Evolutionary conservation across 1,139 yeast genomes (phyloP).

Genomic region (Ogataea hybrid): DNA sequence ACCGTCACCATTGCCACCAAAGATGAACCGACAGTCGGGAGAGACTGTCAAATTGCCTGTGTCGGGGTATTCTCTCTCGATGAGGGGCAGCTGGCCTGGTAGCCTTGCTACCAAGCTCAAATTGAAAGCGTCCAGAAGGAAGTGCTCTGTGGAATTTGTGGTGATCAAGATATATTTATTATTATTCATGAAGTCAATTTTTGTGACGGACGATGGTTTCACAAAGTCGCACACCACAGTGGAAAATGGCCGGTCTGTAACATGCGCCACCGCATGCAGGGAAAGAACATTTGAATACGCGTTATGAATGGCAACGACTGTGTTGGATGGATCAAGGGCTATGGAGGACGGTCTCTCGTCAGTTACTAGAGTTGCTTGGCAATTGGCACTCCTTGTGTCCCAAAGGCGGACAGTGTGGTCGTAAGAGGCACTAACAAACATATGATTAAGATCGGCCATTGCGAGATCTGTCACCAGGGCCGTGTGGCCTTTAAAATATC

Average conservation of each 20-base stretch:
- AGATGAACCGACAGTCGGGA: constrained; percentile 76
- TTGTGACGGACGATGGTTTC: constrained; percentile 51
- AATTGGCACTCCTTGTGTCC: constrained; percentile 69
- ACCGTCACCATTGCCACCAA: constrained; percentile 63
- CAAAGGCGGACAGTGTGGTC: constrained; percentile 85
- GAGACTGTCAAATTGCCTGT: constrained; percentile 44
- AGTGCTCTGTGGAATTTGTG: constrained; percentile 19
- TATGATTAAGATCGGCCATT: constrained; percentile 70
- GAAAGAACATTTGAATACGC: constrained; percentile 46
- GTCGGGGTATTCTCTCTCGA: constrained; percentile 17
- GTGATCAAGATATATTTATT: constrained; percentile 72
- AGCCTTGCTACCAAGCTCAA: constrained; percentile 20
- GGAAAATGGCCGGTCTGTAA: constrained; percentile 39
- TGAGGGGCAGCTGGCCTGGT: constrained; percentile 17
- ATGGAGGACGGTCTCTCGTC: constrained; percentile 42
- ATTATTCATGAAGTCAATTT: constrained; percentile 79
- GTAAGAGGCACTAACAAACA: constrained; percentile 63
- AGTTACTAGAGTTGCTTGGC: constrained; percentile 61
- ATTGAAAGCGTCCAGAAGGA: constrained; percentile 24
- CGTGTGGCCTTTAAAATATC: constrained; percentile 87
- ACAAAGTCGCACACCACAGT: constrained; percentile 34
- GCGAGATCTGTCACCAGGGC: constrained; percentile 70
- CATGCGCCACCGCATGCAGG: constrained; percentile 33
- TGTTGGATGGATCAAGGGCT: constrained; percentile 15
- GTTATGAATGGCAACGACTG: constrained; percentile 73